phyloP scores from a whole-genome alignment of 495 filamentous ascomycete genomes.

The Talaromyces adpressus region DNA sequence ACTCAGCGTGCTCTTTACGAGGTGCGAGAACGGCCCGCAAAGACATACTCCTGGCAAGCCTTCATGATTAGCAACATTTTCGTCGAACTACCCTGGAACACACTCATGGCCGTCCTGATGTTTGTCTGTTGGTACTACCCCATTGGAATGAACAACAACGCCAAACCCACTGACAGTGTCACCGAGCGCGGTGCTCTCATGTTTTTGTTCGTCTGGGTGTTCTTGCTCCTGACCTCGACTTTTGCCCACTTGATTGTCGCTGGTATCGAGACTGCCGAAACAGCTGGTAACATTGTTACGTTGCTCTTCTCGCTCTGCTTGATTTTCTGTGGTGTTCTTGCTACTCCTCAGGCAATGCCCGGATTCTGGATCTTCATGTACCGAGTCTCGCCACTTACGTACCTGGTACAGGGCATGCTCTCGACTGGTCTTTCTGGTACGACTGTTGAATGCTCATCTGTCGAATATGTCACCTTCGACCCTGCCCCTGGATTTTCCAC shows the following conservation, averaged over 20 bases:
- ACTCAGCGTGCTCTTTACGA: constrained; percentile 76
- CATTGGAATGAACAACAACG: constrained; percentile 67
- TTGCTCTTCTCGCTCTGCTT: constrained; percentile 60
- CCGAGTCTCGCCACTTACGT: constrained; percentile 67
- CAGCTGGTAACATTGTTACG: constrained; percentile 58
- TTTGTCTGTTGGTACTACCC: constrained; percentile 79
- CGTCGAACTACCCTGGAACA: constrained; percentile 71
- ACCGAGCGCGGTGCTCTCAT: constrained; percentile 57
- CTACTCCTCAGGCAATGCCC: constrained; percentile 52
- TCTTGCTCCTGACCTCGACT: constrained; percentile 44
- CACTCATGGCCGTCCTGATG: constrained; percentile 59
- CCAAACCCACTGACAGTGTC: constrained; percentile 47
- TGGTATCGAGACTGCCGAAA: constrained; percentile 58
- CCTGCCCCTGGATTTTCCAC: constrained; percentile 40
- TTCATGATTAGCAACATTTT: constrained; percentile 77
- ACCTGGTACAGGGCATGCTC: constrained; percentile 59
- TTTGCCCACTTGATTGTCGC: constrained; percentile 58
- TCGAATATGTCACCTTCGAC: constrained; percentile 51
- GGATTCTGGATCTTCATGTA: constrained; percentile 87
- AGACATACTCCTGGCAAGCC: constrained; percentile 74
- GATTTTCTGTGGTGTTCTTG: constrained; percentile 70
- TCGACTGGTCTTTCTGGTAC: constrained; percentile 55
- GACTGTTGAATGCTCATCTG: constrained; percentile 47
- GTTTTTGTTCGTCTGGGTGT: constrained; percentile 49
- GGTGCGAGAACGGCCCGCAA: constrained; percentile 75